phyloP scores from a whole-genome alignment of 495 filamentous ascomycete species.

The Talaromyces trachyspermus region DNA sequence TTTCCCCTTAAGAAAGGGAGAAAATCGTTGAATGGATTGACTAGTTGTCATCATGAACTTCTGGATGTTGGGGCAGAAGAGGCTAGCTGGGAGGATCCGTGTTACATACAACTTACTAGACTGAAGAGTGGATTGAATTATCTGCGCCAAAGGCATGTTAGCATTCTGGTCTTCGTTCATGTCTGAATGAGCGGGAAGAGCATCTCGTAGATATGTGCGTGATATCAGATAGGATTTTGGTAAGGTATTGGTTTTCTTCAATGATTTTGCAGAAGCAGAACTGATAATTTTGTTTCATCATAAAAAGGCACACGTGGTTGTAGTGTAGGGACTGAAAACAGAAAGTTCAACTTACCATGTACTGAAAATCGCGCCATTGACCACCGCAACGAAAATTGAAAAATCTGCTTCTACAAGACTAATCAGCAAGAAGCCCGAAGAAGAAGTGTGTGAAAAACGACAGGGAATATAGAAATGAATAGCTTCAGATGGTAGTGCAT shows the following conservation, averaged over 20 bases:
- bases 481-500: constrained; percentile 99
- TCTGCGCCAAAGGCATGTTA: constrained; percentile 14
- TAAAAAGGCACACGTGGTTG: too few relatives aligned
- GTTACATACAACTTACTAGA: constrained; percentile 5
- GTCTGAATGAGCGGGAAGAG: constrained; percentile 4
- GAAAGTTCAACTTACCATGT: constrained; percentile 1
- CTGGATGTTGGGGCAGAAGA: constrained; percentile 4
- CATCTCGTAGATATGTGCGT: constrained; percentile 8
- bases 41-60: constrained; percentile 91
- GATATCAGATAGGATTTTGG: constrained; percentile 51
- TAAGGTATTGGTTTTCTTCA: constrained; percentile 75
- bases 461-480: constrained; percentile 11
- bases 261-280: constrained; percentile 86
- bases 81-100: constrained; percentile 6
- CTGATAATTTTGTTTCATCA: constrained; percentile 83
- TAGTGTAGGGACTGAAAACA: too few relatives aligned
- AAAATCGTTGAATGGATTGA: constrained; percentile 99
- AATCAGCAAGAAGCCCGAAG: not conserved
- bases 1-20: constrained; percentile 49
- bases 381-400: too few relatives aligned
- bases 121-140: constrained; percentile 8
- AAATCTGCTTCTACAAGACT: not conserved
- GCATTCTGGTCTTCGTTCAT: constrained; percentile 2
- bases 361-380: too few relatives aligned
- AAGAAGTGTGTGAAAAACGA: constrained; percentile 2